Percentiles rank a stretch among this genome's conserved stretches.
These are phyloP conservation scores for Pseudogymnoascus sp. DNA, from an alignment of 2,329 filamentous ascomycete species.

Conservation along the genomic window DNA sequence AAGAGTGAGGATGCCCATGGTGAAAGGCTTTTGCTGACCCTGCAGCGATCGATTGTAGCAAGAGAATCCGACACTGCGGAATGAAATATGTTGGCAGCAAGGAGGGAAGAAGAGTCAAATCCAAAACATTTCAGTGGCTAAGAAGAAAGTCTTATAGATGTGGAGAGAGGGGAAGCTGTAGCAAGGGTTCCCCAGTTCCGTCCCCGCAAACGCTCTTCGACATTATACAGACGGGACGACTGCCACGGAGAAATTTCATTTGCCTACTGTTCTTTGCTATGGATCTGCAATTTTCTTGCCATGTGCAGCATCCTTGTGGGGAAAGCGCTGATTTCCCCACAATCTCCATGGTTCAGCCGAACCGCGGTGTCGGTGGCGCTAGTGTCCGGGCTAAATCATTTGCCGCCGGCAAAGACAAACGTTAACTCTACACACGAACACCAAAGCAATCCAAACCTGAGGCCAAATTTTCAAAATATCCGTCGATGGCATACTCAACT, in stretches of 20 bases:
- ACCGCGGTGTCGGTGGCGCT: background rate
- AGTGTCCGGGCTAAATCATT: background rate
- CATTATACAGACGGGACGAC: background rate
- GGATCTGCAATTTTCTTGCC: background rate
- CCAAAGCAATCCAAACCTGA: background rate
- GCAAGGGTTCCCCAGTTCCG: slow-evolving; percentile 8
- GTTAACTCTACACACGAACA: background rate
- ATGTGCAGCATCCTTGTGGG: background rate
- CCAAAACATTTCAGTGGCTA: slow-evolving; percentile 8
- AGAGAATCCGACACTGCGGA: background rate
- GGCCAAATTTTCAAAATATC: slow-evolving; percentile 4
- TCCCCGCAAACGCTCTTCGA: slow-evolving; percentile 2
- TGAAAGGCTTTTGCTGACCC: slow-evolving; percentile 12
- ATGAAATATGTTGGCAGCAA: background rate
- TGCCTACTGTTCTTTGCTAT: background rate
- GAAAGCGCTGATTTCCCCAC: background rate
- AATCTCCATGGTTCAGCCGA: background rate
- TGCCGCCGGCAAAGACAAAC: slow-evolving; percentile 4
- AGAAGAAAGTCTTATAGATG: slow-evolving; percentile 4
- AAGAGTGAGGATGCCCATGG: slow-evolving; percentile 39
- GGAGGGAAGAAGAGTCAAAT: background rate
- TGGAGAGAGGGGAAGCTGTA: background rate
- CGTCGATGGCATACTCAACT: background rate
- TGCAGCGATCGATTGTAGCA: slow-evolving; percentile 1
- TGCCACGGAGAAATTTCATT: slow-evolving; percentile 5